Evolutionary conservation across 352 stramenopile genomes (phyloP).

Genomic region (Pythium oligandrum): DNA sequence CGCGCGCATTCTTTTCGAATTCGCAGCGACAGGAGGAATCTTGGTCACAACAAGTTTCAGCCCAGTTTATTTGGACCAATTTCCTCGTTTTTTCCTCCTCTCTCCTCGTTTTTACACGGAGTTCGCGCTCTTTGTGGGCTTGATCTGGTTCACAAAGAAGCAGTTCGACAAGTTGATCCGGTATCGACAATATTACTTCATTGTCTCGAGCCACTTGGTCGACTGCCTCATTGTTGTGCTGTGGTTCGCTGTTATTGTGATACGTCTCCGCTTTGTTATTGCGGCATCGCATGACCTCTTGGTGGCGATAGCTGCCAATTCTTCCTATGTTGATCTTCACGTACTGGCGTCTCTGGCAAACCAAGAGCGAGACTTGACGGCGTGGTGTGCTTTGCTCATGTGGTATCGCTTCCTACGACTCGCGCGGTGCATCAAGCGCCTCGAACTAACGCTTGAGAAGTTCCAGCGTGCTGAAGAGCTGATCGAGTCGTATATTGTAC

Average conservation of each 20-base stretch:
- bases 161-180: constrained; percentile 47
- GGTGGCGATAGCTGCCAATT: constrained; percentile 25
- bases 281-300: constrained; percentile 32
- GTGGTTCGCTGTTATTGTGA: constrained; percentile 27
- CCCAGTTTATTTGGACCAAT: constrained; percentile 47
- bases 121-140: constrained; percentile 31
- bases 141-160: constrained; percentile 40
- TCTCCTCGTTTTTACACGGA: constrained; percentile 43
- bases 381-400: constrained; percentile 42
- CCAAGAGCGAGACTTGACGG: constrained; percentile 30
- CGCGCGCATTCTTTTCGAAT: constrained; percentile 53
- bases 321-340: constrained; percentile 32
- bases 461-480: constrained; percentile 35
- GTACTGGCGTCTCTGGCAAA: constrained; percentile 22
- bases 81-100: constrained; percentile 40
- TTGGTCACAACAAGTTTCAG: constrained; percentile 25
- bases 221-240: constrained; percentile 49
- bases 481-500: constrained; percentile 28
- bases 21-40: constrained; percentile 32
- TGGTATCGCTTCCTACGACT: constrained; percentile 55
- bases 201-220: constrained; percentile 39
- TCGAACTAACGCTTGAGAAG: constrained; percentile 39
- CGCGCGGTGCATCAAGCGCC: constrained; percentile 32
- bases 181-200: constrained; percentile 63
- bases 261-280: constrained; percentile 29